Conservation (phyloP, 192 early-diverging fungal species). For the Dispira simplex region DNA sequence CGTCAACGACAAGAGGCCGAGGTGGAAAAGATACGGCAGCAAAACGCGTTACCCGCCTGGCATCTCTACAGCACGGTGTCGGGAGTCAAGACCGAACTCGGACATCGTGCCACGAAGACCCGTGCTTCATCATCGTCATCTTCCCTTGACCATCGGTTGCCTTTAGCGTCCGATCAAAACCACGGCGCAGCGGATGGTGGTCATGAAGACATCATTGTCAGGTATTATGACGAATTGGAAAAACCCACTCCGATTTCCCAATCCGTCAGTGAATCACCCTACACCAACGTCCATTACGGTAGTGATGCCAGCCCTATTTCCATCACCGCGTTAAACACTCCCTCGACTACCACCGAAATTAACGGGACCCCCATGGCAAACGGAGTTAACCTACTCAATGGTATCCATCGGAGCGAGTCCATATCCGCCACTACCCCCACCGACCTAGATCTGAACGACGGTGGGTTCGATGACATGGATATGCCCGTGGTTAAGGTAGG, state of each 20-base stretch:
- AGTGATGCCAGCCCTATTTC: too few species aligned
- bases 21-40: conserved; percentile 45
- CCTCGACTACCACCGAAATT: neutral
- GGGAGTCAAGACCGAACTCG: neutral
- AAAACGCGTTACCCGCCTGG: conserved; percentile 67
- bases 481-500: conserved; percentile 14
- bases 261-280: too few species aligned
- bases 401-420: neutral
- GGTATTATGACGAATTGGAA: neutral
- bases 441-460: neutral
- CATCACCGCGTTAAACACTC: too few species aligned
- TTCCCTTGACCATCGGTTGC: neutral
- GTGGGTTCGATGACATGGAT: neutral
- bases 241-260: neutral
- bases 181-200: neutral
- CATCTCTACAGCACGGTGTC: conserved; percentile 32
- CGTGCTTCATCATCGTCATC: neutral
- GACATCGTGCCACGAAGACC: neutral
- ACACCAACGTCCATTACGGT: too few species aligned
- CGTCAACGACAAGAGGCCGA: conserved; percentile 33
- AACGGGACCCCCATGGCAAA: neutral
- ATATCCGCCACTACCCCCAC: neutral
- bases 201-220: neutral
- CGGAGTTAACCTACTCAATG: neutral
- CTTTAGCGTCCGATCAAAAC: too few species aligned